Evolutionary conservation across 1,284 basidiomycete genomes (phyloP).

Genomic region (Puccinia polysora): DNA sequence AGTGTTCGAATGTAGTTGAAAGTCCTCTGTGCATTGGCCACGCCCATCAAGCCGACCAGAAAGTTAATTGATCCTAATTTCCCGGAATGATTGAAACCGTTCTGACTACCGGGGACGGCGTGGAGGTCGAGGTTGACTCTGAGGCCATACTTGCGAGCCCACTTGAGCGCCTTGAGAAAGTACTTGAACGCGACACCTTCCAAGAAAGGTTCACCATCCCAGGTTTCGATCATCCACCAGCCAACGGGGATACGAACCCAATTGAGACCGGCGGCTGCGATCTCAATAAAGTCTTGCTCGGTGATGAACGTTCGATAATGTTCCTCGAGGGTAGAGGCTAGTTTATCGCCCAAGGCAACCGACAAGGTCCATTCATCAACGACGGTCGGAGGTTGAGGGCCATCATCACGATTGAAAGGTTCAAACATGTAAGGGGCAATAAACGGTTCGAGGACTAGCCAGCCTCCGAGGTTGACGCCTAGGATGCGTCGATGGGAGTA

Average conservation of each 20-base stretch:
- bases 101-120: constrained; percentile 63
- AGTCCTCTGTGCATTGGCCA: constrained; percentile 81
- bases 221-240: constrained; percentile 78
- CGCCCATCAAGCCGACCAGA: constrained; percentile 49
- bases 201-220: constrained; percentile 73
- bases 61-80: constrained; percentile 49
- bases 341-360: constrained; percentile 63
- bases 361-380: constrained; percentile 70
- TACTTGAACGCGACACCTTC: constrained; percentile 69
- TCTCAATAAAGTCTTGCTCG: constrained; percentile 80
- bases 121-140: constrained; percentile 79
- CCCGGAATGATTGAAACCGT: constrained; percentile 50
- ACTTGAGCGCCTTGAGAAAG: constrained; percentile 68
- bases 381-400: constrained; percentile 52
- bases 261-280: constrained; percentile 77
- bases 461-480: constrained; percentile 68
- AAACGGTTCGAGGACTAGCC: constrained; percentile 58
- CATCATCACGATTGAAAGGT: constrained; percentile 49
- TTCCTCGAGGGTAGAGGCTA: constrained; percentile 51
- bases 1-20: constrained; percentile 81
- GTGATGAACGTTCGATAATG: constrained; percentile 58
- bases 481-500: constrained; percentile 56
- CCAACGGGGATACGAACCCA: constrained; percentile 78
- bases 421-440: constrained; percentile 39
- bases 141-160: constrained; percentile 84